Evolutionary conservation across 495 filamentous ascomycete genomes (phyloP), one percentile per base, ranked within the genome.

Genomic region (Monascus purpureus): DNA sequence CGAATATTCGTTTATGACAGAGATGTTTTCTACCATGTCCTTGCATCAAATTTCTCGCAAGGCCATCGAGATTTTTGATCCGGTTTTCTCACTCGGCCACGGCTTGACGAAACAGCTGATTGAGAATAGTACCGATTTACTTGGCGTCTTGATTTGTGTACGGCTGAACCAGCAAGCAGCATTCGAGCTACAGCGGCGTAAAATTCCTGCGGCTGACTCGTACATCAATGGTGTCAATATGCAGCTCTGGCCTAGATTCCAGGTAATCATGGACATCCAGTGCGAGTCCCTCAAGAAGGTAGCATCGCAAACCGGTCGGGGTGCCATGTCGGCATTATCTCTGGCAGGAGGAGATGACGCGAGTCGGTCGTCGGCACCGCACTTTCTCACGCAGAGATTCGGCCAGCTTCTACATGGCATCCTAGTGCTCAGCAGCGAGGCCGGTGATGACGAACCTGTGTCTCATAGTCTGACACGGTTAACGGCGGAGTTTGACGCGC

Each of bases 211-310:
- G 3, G 76, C 80, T 2, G 90, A 97, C 37, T 70, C 72, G 17
- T 96, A 96, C 50, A 78, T 95, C 45, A 97, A 96, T 52, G 86
- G 76, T 12, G 90, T 84, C 14, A 80, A 79, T 42, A 96, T 97
- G 88, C 73, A 83, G 6, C 73, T 97, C 4, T 97, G 90, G 90
- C 90, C 90, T 3, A 77, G 86, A 17, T 83, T 97, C 49, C 92
- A 96, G 57, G 68, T 79, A 14, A 73, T 90, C 46, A 93, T 96
- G 77, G 84, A 93, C 43, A 64, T 73, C n/a, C 90, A 96, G 48
- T 78, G 77, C 55, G 83, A 93, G 25, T 88, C 82, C 8, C 65
- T 96, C 13, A 77, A 75, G 25, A 66, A 65, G 25, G 61, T 67
- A 30, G 65, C 72, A 8, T 48, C 65, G 6, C 61, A 68, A 8